A percentile compares a stretch with the other conserved stretches of the same genome.
phyloP scores from a whole-genome alignment of 768 basidiomycete species.

The Mycena haematopus region DNA sequence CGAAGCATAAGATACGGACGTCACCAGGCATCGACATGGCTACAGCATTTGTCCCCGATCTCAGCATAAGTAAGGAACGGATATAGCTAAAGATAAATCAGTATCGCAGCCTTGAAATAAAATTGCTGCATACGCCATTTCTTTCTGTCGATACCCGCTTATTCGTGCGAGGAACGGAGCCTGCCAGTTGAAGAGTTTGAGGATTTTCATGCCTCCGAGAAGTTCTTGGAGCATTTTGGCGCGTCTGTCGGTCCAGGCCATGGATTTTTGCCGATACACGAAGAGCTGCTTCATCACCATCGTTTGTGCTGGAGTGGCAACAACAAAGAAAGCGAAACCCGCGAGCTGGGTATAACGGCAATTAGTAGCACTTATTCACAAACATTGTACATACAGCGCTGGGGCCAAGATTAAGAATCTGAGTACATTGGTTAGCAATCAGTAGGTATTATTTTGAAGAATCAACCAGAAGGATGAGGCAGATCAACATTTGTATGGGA shows the following conservation, averaged over 20 bases:
- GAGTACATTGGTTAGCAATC: background rate
- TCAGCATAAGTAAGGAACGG: slow-evolving; percentile 68
- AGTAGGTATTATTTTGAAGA: background rate
- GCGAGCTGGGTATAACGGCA: slow-evolving; percentile 37
- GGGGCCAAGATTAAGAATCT: slow-evolving; percentile 71
- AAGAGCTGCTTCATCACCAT: slow-evolving; percentile 77
- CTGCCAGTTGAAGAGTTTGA: slow-evolving; percentile 95
- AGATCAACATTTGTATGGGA: slow-evolving; percentile 79
- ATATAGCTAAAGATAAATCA: slow-evolving; percentile 53
- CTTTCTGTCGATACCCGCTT: slow-evolving; percentile 69
- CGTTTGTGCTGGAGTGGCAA: slow-evolving; percentile 78
- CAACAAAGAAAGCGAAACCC: slow-evolving; percentile 65
- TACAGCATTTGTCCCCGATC: slow-evolving; percentile 71
- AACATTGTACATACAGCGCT: slow-evolving; percentile 41
- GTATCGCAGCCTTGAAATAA: background rate
- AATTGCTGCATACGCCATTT: slow-evolving; percentile 60
- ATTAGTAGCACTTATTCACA: background rate
- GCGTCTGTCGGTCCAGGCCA: slow-evolving; percentile 91
- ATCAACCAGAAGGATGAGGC: slow-evolving; percentile 65
- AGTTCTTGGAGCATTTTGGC: slow-evolving; percentile 91
- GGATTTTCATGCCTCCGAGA: slow-evolving; percentile 86
- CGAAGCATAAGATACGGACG: background rate
- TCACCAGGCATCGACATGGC: slow-evolving; percentile 69
- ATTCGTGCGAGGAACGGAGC: slow-evolving; percentile 79
- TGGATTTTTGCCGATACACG: slow-evolving; percentile 69